A percentile compares a stretch with the other conserved stretches of the same genome.
Evolutionary conservation across 2,329 filamentous ascomycete genomes (phyloP).

Genomic region (Mollisia scopiformis): DNA sequence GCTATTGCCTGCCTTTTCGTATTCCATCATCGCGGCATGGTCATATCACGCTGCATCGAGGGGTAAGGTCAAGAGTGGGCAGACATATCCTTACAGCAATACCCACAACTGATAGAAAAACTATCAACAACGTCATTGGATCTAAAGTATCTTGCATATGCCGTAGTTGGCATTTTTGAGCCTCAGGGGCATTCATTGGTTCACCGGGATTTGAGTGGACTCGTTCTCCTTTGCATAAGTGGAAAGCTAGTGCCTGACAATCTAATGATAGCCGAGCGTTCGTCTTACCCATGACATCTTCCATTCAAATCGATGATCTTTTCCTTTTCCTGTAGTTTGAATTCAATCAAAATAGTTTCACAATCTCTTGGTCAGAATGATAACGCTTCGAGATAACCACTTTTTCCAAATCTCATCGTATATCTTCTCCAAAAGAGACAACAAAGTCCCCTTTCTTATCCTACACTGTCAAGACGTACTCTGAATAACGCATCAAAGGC

Average conservation of each 20-base stretch:
- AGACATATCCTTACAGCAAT: neutral
- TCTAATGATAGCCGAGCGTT: neutral
- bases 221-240: neutral
- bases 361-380: neutral
- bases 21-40: too few species aligned
- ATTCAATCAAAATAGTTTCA: neutral
- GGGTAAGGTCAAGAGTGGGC: neutral
- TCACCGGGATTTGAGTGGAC: neutral
- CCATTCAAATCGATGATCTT: neutral
- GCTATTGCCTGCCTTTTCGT: too few species aligned
- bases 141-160: neutral
- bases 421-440: neutral
- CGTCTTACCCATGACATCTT: neutral
- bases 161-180: neutral
- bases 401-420: neutral
- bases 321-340: neutral
- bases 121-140: neutral
- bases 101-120: neutral
- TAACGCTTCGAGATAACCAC: neutral
- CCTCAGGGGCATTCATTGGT: neutral
- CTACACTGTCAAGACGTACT: neutral
- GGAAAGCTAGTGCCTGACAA: neutral
- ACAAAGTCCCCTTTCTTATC: neutral
- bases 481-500: neutral
- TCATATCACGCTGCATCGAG: too few species aligned